Percentiles rank a stretch among this genome's conserved stretches.
Evolutionary conservation across 139 green algal species (phyloP).

Genomic region (Astrephomene gubernaculifera): DNA sequence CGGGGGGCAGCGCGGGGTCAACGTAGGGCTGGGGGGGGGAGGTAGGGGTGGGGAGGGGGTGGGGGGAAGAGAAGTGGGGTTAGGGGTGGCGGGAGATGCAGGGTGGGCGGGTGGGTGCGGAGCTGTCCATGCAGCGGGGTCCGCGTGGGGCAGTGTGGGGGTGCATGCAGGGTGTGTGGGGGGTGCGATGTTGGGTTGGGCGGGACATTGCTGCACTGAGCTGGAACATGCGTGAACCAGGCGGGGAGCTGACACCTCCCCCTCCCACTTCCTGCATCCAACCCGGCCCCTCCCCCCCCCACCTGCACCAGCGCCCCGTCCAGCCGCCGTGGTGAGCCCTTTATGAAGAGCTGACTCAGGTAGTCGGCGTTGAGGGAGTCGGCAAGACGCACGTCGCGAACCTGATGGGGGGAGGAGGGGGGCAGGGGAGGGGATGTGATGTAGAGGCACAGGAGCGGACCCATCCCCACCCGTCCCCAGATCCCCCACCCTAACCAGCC

Average conservation of each 20-base stretch:
- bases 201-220: too few relatives aligned
- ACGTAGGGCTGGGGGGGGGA: constrained; percentile 24
- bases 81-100: too few relatives aligned
- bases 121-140: too few relatives aligned
- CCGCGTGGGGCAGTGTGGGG: too few relatives aligned
- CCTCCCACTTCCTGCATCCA: neutral
- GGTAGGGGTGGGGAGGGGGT: neutral
- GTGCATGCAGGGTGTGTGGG: too few relatives aligned
- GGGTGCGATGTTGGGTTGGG: too few relatives aligned
- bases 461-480: too few relatives aligned
- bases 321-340: constrained; percentile 15
- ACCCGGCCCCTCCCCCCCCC: neutral
- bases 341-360: constrained; percentile 36
- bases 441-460: too few relatives aligned
- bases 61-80: neutral
- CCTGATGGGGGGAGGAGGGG: neutral
- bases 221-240: too few relatives aligned
- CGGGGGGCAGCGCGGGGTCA: constrained; percentile 21
- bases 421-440: neutral
- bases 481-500: too few relatives aligned
- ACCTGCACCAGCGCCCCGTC: constrained; percentile 30
- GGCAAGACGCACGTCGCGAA: constrained; percentile 24
- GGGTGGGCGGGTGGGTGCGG: too few relatives aligned
- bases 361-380: constrained; percentile 44
- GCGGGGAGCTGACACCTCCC: neutral